These are phyloP conservation scores for Amphichorda felina DNA, from an alignment of 2,329 filamentous ascomycete genomes.

Conservation along the genomic window DNA sequence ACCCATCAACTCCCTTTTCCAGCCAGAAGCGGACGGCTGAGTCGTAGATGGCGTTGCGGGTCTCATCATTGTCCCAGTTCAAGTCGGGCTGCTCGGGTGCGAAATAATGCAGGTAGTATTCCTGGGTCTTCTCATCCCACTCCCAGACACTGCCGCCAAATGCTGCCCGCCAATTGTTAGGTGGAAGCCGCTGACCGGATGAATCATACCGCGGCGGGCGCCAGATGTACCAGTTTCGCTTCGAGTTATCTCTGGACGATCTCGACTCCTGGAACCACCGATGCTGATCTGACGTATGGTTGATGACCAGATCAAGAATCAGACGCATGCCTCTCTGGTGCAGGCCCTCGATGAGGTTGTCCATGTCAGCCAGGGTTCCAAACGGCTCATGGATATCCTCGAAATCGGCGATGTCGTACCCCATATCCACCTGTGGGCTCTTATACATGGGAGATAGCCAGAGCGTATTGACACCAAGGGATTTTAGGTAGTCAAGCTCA, in stretches of 20 bases:
- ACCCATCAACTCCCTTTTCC: constrained; percentile 53
- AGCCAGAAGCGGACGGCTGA: constrained; percentile 59
- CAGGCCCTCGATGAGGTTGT: constrained; percentile 44
- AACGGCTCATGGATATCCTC: constrained; percentile 51
- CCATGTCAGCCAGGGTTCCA: constrained; percentile 55
- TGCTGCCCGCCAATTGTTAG: constrained; percentile 56
- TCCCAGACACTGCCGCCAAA: constrained; percentile 47
- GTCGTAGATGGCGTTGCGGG: constrained; percentile 54
- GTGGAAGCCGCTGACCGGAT: constrained; percentile 46
- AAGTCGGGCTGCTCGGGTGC: constrained; percentile 61
- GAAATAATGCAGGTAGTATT: constrained; percentile 64
- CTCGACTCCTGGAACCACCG: constrained; percentile 49
- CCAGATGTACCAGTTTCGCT: constrained; percentile 53
- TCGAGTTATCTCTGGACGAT: constrained; percentile 42
- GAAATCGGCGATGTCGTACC: constrained; percentile 61
- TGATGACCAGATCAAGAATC: constrained; percentile 65
- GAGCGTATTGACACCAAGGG: constrained; percentile 49
- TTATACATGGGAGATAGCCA: constrained; percentile 58
- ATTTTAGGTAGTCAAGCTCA: constrained; percentile 48
- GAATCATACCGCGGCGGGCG: constrained; percentile 30
- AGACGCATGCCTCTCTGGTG: constrained; percentile 54
- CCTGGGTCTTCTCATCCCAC: constrained; percentile 48
- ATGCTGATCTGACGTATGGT: constrained; percentile 56
- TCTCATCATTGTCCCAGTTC: constrained; percentile 62
- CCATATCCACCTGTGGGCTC: constrained; percentile 55